Percentiles rank a stretch among this genome's conserved stretches.
These are phyloP conservation scores for Spinacia oleracea DNA, from an alignment of 179 eudicot species.

Conservation along the genomic window DNA sequence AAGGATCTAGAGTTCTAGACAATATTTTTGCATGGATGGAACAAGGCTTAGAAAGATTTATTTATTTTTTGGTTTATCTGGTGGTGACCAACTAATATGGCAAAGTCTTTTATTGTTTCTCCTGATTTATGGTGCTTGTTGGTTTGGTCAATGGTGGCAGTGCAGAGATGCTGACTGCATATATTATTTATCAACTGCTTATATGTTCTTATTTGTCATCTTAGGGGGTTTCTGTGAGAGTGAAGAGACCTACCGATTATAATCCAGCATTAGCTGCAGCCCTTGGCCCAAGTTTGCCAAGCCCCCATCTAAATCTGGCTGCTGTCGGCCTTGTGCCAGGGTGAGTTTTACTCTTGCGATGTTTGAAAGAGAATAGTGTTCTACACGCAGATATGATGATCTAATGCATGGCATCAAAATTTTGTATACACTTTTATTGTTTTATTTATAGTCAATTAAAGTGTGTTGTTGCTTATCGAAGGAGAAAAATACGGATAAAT, in stretches of 20 bases:
- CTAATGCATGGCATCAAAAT: not conserved
- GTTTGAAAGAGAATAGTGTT: not conserved
- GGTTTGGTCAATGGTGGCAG: conserved; percentile 21
- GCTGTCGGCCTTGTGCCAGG: conserved; percentile 84
- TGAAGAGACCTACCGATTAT: conserved; percentile 84
- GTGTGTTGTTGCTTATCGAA: not conserved
- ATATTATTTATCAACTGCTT: conserved; percentile 17
- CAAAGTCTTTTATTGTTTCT: conserved; percentile 3
- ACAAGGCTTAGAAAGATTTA: no score
- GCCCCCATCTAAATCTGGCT: conserved; percentile 70
- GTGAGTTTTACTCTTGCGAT: conserved; percentile 36
- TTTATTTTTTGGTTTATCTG: not conserved
- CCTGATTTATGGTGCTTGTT: conserved; percentile 21
- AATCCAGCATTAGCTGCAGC: conserved; percentile 85
- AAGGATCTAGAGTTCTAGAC: not conserved
- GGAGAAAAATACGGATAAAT: not conserved
- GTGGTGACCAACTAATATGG: conserved; percentile 8
- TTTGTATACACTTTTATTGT: not conserved
- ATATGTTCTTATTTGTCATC: conserved; percentile 29
- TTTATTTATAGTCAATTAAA: not conserved
- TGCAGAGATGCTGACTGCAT: conserved; percentile 14
- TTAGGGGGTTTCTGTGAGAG: conserved; percentile 81
- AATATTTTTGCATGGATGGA: not conserved
- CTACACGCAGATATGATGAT: not conserved
- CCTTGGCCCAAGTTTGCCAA: conserved; percentile 87